phyloP scores from a whole-genome alignment of 148 eudicot species.

The Cornus controversa region DNA sequence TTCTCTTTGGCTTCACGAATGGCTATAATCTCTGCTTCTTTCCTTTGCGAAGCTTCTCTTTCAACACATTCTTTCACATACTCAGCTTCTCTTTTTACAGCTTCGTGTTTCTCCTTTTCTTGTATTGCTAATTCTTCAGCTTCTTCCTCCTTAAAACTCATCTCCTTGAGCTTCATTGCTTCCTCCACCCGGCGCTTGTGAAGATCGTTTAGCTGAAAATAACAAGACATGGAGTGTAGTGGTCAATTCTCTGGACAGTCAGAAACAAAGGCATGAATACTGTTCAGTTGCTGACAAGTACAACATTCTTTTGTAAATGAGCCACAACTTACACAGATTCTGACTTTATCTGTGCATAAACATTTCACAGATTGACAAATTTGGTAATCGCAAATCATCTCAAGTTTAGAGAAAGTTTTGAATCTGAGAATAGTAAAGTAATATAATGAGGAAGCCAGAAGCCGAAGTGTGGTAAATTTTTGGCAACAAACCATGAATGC shows the following conservation, averaged over 20 bases:
- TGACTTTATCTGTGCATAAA: too few species aligned
- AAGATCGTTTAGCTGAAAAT: slow-evolving; percentile 58
- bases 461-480: not conserved
- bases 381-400: too few species aligned
- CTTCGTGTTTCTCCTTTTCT: slow-evolving; percentile 60
- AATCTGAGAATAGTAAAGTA: too few species aligned
- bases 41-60: slow-evolving; percentile 60
- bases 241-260: too few species aligned
- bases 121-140: slow-evolving; percentile 59
- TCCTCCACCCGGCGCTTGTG: slow-evolving; percentile 57
- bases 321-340: too few species aligned
- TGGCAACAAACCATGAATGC: not conserved
- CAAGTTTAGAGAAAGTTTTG: too few species aligned
- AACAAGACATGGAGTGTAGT: not conserved
- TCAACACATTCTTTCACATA: slow-evolving; percentile 48
- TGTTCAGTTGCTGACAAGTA: too few species aligned
- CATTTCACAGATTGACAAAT: too few species aligned
- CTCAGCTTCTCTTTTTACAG: slow-evolving; percentile 60
- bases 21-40: slow-evolving; percentile 62
- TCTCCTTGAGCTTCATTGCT: slow-evolving; percentile 51
- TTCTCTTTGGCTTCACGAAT: slow-evolving; percentile 58
- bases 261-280: too few species aligned
- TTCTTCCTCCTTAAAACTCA: slow-evolving; percentile 54
- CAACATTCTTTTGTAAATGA: too few species aligned
- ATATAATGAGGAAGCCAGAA: too few species aligned